These are phyloP conservation scores for Chalaropsis ovoidea DNA, from an alignment of 2,329 filamentous ascomycete genomes.

Conservation along the genomic window DNA sequence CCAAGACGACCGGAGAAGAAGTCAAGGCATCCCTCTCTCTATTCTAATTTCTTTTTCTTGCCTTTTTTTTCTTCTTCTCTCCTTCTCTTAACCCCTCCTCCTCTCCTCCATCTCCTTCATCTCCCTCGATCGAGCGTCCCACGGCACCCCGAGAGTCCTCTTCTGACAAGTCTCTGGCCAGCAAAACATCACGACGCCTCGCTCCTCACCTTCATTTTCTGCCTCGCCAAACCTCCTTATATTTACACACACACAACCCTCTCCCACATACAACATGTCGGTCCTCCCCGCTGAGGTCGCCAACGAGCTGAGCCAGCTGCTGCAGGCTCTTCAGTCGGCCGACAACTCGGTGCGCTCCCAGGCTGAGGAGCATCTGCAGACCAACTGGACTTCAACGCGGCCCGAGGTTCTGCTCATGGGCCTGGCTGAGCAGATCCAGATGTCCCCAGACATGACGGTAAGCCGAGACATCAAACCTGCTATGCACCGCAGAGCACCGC, in stretches of 20 bases:
- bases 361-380: slow-evolving; percentile 83
- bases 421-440: slow-evolving; percentile 80
- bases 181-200: background rate
- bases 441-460: slow-evolving; percentile 63
- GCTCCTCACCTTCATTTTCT: background rate
- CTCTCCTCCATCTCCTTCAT: background rate
- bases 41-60: slow-evolving; percentile 18
- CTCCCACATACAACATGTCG: slow-evolving; percentile 53
- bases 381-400: slow-evolving; percentile 72
- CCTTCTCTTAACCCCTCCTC: background rate
- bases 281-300: slow-evolving; percentile 76
- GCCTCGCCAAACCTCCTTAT: slow-evolving; percentile 7
- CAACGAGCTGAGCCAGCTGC: slow-evolving; percentile 71
- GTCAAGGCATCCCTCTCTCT: background rate
- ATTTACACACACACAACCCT: background rate
- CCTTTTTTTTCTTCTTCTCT: slow-evolving; percentile 12
- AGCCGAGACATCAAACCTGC: slow-evolving; percentile 26
- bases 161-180: background rate
- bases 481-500: background rate
- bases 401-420: slow-evolving; percentile 90
- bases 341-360: slow-evolving; percentile 78
- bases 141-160: background rate
- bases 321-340: slow-evolving; percentile 77
- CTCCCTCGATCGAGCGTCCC: background rate
- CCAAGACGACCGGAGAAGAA: slow-evolving; percentile 4